Evolutionary conservation across 176 grass and related monocot genomes (phyloP).

Genomic region (Stipa capillata): DNA sequence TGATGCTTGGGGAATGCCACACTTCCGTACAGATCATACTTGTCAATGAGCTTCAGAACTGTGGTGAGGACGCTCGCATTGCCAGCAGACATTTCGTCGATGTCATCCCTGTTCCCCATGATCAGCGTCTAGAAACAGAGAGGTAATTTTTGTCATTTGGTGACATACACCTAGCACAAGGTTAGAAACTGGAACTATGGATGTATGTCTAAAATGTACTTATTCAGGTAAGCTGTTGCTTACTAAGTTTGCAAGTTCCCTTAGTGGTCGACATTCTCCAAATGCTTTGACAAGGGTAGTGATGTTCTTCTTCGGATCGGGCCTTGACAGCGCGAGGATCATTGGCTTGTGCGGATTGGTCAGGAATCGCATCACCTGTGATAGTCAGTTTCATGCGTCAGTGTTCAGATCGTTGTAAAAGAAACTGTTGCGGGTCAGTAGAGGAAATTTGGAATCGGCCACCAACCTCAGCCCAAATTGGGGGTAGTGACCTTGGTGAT

Average conservation of each 20-base stretch:
- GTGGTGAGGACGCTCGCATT: constrained; percentile 79
- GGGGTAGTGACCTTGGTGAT: constrained; percentile 62
- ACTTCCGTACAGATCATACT: constrained; percentile 93
- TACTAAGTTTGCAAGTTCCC: constrained; percentile 96
- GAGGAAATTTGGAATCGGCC: background rate
- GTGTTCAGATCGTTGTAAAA: background rate
- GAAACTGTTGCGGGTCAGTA: background rate
- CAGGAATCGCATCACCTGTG: constrained; percentile 76
- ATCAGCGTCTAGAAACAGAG: constrained; percentile 56
- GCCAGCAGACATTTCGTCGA: constrained; percentile 75
- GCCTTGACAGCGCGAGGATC: constrained; percentile 83
- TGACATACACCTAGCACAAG: background rate
- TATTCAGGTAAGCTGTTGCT: constrained; percentile 26
- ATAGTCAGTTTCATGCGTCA: background rate
- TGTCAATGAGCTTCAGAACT: constrained; percentile 85
- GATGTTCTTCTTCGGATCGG: constrained; percentile 95
- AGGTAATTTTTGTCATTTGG: background rate
- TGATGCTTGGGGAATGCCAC: constrained; percentile 98
- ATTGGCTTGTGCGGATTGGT: constrained; percentile 98
- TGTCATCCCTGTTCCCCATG: constrained; percentile 98
- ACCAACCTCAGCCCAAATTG: constrained; percentile 89
- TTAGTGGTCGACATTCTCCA: constrained; percentile 77
- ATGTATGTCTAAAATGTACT: background rate
- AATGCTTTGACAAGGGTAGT: constrained; percentile 94
- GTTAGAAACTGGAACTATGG: background rate